phyloP scores from a whole-genome alignment of 169 alveolate genomes.

The Cryptosporidium baileyi region DNA sequence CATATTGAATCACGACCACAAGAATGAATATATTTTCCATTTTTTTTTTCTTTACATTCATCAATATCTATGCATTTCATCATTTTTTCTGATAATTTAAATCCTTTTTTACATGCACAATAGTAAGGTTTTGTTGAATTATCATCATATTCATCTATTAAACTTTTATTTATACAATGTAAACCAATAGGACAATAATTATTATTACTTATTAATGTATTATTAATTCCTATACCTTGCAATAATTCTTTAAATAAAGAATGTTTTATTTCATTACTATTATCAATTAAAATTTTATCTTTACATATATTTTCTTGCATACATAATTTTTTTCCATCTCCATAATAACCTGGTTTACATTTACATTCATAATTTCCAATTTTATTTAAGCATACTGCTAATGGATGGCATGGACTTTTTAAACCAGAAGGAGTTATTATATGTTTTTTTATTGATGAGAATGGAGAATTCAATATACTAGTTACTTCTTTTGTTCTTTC shows the following conservation, averaged over 20 bases:
- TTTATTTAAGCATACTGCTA: constrained; percentile 74
- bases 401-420: constrained; percentile 72
- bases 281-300: not conserved
- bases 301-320: constrained; percentile 32
- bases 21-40: constrained; percentile 6
- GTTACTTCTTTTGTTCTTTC: constrained; percentile 50
- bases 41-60: constrained; percentile 3
- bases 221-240: not conserved
- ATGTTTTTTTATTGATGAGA: constrained; percentile 49
- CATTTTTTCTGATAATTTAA: not conserved
- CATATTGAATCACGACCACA: constrained; percentile 71
- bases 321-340: constrained; percentile 71
- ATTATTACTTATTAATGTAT: not conserved
- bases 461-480: constrained; percentile 37
- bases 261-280: not conserved
- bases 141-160: not conserved
- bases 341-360: constrained; percentile 75
- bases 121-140: not conserved
- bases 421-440: constrained; percentile 47
- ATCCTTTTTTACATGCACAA: constrained; percentile 63
- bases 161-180: constrained; percentile 11
- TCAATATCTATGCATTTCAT: constrained; percentile 14
- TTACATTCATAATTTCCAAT: constrained; percentile 74
- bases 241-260: not conserved
- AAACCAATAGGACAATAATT: constrained; percentile 60